Base-by-base conservation (phyloP, 345 rosid genomes). In the Gossypium longicalyx region DNA sequence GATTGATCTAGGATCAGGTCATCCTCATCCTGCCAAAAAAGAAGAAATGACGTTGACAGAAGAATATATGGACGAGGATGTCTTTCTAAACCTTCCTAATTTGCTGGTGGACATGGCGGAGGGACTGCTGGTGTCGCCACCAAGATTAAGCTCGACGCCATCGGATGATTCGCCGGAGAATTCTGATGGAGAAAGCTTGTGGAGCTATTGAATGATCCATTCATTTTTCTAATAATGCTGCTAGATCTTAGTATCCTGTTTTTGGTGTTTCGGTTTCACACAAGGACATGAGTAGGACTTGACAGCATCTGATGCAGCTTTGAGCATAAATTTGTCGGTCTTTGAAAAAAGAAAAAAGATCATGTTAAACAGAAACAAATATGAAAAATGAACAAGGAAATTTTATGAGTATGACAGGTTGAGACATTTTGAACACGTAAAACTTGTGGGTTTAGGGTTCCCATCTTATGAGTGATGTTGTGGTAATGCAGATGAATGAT, bases 71-170 rank as follows among this genome's bases (percentile, higher is more conserved):
- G 98, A 94, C 59, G 94, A 89, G 79, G 98, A 94, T 58, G 98
- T 82, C 3, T 72, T 89, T 72, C 81, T 92, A 69, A 88, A 89
- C 77, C 85, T 94, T 93, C 98, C 98, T 12, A 88, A 83, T 80
- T 73, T 94, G 78, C 75, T 94, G 67, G 94, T 89, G 78, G 89
- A 90, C 79, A 92, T 92, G 98, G 98, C 98, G 0, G 97, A 86
- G 79, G 98, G 97, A 56, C 85, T 94, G 97, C 74, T 94, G 87
- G 78, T 92, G 77, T 84, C 93, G 2, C 97, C 97, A 0, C 98
- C 97, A 6, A 80, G 94, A 59, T 84, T 93, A 74, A 81, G 75
- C 72, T 75, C 84, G 23, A 74, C 91, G 41, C 84, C 78, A 12
- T 78, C 85, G 0, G 86, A 89, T 73, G 84, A 87, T 60, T 93